Base-by-base conservation (phyloP, 2,329 filamentous ascomycete genomes). In the Pyricularia grisea region DNA sequence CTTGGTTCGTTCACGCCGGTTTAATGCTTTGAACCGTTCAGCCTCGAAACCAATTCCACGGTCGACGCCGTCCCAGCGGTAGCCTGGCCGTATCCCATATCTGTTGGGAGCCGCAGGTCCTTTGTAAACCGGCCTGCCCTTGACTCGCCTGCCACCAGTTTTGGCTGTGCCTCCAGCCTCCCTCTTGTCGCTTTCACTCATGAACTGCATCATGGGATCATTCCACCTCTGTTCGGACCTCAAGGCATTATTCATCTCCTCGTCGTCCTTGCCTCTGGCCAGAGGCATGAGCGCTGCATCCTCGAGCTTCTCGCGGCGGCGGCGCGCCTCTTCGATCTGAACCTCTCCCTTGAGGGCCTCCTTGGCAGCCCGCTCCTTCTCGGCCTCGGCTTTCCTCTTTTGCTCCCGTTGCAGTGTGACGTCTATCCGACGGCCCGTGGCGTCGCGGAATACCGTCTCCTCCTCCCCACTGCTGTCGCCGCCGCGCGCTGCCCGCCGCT, bases 11-110 rank as follows among this genome's bases (percentile, higher is more conserved):
- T 89, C 88, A 73, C 87, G 87, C 73, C 88, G 83, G 78, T 97
- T 97, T 73, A 94, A 83, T 2, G 93, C 92, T 77, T 91, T 93
- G 81, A 98, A 98, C 81, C 94, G 91, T 76, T 97, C 90, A 71
- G 88, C 91, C 81, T 99, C 95, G 77, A 97, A 98, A 0, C 94
- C 94, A 80, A 93, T 99, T 25, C 92, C 85, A 72, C 95, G 85
- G 82, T 99, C 95, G 23, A 99, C 95, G 6, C 96, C 95, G 82
- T 99, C 95, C 95, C 95, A 99, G 72, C 92, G 84, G 81, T 97
- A 93, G 0, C 95, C 96, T 0, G 95, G 95, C 71, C 90, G 85
- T 71, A 99, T 98, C 0, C 92, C 92, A 80, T 98, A 98, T 25
- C 95, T 86, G 83, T 99, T 99, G 64, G 95, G 95, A 75, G 92